phyloP scores from a whole-genome alignment of 2,329 filamentous ascomycete species.

The Colletotrichum lupini region DNA sequence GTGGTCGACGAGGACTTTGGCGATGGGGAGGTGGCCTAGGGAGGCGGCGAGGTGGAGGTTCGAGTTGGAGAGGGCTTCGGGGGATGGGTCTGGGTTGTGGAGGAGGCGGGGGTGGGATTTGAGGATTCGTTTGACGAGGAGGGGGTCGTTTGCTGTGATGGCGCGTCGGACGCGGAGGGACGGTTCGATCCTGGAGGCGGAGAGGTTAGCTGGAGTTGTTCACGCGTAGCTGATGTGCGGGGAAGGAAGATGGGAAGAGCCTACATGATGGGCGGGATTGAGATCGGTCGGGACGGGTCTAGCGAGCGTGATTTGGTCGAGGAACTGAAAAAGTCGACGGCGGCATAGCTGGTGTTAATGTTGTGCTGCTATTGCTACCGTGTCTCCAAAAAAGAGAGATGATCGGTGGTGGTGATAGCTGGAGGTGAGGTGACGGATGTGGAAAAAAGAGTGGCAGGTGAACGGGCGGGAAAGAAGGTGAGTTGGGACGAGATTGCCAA shows the following conservation, averaged over 20 bases:
- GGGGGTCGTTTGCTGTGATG: slow-evolving; percentile 78
- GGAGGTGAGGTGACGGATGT: background rate
- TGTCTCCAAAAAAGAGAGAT: background rate
- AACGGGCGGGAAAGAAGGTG: background rate
- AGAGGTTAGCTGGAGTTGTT: slow-evolving; percentile 12
- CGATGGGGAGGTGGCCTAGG: slow-evolving; percentile 76
- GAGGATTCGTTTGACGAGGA: slow-evolving; percentile 82
- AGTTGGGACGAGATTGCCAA: slow-evolving; percentile 22
- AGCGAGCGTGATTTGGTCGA: background rate
- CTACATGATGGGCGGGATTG: background rate
- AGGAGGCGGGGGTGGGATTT: slow-evolving; percentile 76
- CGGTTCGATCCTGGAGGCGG: slow-evolving; percentile 74
- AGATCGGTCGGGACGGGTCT: background rate
- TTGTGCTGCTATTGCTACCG: too few relatives aligned
- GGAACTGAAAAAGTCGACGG: background rate
- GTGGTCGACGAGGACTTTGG: slow-evolving; percentile 74
- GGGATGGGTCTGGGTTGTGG: slow-evolving; percentile 81
- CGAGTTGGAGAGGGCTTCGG: slow-evolving; percentile 79
- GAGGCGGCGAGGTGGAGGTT: slow-evolving; percentile 84
- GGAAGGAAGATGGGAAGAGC: background rate
- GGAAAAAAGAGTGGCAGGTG: background rate
- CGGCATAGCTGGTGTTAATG: background rate
- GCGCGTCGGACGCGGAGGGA: slow-evolving; percentile 83
- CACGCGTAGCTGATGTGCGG: background rate
- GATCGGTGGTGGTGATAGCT: background rate